Conservation (phyloP, 345 rosid species). For the Eucalyptus cladocalyx region DNA sequence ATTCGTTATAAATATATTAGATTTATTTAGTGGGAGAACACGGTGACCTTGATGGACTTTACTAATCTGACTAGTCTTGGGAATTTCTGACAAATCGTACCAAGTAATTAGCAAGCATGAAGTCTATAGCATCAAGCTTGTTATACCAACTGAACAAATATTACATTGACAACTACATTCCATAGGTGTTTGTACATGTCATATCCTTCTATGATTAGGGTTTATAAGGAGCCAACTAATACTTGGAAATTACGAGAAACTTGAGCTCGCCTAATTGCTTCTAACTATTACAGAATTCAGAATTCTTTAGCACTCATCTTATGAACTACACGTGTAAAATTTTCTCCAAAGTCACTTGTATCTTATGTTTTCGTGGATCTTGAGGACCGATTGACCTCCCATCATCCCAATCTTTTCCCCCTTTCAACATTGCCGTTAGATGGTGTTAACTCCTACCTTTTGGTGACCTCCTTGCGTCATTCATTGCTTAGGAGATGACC, state of each 20-base stretch:
- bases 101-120: background rate
- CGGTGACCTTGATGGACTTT: background rate
- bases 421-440: no score
- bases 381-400: no score
- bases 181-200: background rate
- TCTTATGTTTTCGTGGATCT: no score
- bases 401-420: no score
- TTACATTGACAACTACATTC: background rate
- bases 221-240: background rate
- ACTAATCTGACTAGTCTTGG: background rate
- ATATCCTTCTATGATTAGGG: background rate
- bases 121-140: background rate
- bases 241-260: background rate
- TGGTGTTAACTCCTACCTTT: no score
- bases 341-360: background rate
- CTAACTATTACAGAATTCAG: background rate
- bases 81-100: background rate
- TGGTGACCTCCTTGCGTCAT: no score
- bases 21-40: background rate
- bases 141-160: background rate
- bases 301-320: background rate
- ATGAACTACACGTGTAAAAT: background rate
- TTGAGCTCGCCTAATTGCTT: background rate
- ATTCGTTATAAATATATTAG: background rate
- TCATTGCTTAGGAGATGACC: no score